Evolutionary conservation across 2,329 filamentous ascomycete genomes (phyloP).

Genomic region (Aspergillus sp.): DNA sequence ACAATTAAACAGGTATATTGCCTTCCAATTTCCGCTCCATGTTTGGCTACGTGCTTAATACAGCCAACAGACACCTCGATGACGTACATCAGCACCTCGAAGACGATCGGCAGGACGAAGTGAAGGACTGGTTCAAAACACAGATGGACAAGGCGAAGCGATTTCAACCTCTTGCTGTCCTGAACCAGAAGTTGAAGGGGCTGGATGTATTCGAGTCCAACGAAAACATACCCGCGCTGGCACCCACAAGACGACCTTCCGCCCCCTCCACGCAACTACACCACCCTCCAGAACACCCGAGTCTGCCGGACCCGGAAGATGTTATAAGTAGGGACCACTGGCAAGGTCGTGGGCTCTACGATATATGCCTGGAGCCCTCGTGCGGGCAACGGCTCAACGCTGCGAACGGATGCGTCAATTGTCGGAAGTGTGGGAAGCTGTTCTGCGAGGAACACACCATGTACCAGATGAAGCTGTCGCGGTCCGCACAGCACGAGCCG

Average conservation of each 20-base stretch:
- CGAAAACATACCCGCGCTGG: conserved; percentile 44
- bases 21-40: conserved; percentile 1
- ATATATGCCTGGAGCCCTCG: conserved; percentile 76
- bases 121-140: conserved; percentile 94
- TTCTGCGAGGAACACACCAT: conserved; percentile 98
- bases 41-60: conserved; percentile 13
- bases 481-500: conserved; percentile 81
- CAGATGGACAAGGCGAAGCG: conserved; percentile 88
- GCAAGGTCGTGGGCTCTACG: conserved; percentile 66
- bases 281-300: conserved; percentile 25
- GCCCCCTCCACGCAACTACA: conserved; percentile 14
- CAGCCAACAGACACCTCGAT: conserved; percentile 58
- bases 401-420: conserved; percentile 79
- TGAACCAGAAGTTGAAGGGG: conserved; percentile 89
- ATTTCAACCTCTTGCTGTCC: conserved; percentile 80
- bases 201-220: conserved; percentile 92
- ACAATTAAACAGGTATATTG: conserved; percentile 67
- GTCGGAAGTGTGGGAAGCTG: conserved; percentile 79
- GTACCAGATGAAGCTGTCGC: conserved; percentile 97
- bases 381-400: conserved; percentile 73
- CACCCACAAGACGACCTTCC: conserved; percentile 26
- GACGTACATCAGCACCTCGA: conserved; percentile 84
- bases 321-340: conserved; percentile 81
- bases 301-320: conserved; percentile 68
- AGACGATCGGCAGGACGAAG: conserved; percentile 80